A percentile compares a stretch with the other conserved stretches of the same genome.
Conservation (phyloP, 768 basidiomycete species). For the Amanita phalloides region DNA sequence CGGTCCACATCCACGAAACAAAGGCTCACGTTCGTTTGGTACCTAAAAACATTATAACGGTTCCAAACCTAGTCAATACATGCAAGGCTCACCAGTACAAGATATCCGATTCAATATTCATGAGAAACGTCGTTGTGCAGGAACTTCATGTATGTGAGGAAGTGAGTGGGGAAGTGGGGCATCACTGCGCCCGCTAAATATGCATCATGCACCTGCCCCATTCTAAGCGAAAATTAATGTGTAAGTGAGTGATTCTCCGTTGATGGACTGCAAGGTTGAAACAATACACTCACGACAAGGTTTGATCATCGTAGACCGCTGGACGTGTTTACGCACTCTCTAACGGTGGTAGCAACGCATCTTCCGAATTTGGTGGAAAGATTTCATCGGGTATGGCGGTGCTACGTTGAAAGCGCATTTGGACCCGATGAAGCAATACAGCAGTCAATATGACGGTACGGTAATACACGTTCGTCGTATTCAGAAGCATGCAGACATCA, state of each 20-base stretch:
- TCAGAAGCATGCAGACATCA: no score
- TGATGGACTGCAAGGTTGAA: neutral
- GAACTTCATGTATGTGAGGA: neutral
- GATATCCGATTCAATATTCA: neutral
- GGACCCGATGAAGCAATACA: no score
- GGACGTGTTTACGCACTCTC: neutral
- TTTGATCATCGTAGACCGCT: neutral
- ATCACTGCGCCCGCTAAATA: neutral
- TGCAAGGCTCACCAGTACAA: neutral
- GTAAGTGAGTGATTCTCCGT: neutral
- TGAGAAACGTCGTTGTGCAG: neutral
- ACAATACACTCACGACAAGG: neutral
- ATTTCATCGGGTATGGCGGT: no score
- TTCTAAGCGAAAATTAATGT: neutral
- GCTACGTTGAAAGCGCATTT: no score
- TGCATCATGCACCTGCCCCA: neutral
- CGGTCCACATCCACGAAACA: neutral
- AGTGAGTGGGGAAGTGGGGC: neutral
- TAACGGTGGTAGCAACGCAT: neutral
- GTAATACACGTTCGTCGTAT: no score
- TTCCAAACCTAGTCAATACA: neutral
- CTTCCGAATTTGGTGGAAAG: no score
- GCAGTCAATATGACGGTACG: no score
- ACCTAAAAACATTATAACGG: neutral
- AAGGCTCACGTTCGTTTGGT: constrained; percentile 1